Base-by-base conservation (phyloP, 805 yeast genomes). In the Schizosaccharomyces cryophilus region DNA sequence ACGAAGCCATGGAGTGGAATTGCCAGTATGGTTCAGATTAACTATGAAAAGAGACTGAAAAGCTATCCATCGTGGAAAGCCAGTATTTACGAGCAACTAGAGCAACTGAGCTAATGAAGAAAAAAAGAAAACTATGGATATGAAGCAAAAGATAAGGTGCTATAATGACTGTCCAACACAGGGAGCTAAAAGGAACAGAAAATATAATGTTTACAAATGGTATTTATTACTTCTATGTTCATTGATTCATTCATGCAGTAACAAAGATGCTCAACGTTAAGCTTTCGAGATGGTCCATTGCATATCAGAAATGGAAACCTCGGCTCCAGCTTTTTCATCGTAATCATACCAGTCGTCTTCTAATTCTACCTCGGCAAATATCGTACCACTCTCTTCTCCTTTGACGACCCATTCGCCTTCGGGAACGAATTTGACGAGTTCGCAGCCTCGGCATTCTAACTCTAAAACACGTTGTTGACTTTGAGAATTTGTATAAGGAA, bases 271-370 rank as follows among this genome's bases (percentile, higher is more conserved):
- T 4, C 40, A 9, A 11, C 47, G 35, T 51, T 62, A 66, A 58
- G 65, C 61, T 45, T 65, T 61, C 42, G 74, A 72, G 54, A 90
- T 74, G 9, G 77, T 78, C 84, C 93, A 89, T 55, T 71, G 68
- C n/a, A 81, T 74, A 2, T 86, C 89, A 0, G 85, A 81, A 17
- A 93, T 78, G 26, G 89, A 80, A 21, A 88, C 96, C 70, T 90
- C 96, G 54, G 74, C 79, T 13, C 80, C 79, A 6, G 84, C 82
- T 65, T 81, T 79, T 62, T 93, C 97, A 69, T 93, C 97, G 68
- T 89, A 93, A 67, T 93, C 98, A 69, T 83, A 93, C 89, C 95
- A 89, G 69, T 93, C 97, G 30, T 86, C 95, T 45, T 75, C 78
- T 35, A 88, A 73, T 62, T 84, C 93, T 30, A 87, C 78, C 35